Evolutionary conservation across 2,329 filamentous ascomycete species (phyloP), one percentile per base, ranked within the genome.

Genomic region (Botrytis elliptica): DNA sequence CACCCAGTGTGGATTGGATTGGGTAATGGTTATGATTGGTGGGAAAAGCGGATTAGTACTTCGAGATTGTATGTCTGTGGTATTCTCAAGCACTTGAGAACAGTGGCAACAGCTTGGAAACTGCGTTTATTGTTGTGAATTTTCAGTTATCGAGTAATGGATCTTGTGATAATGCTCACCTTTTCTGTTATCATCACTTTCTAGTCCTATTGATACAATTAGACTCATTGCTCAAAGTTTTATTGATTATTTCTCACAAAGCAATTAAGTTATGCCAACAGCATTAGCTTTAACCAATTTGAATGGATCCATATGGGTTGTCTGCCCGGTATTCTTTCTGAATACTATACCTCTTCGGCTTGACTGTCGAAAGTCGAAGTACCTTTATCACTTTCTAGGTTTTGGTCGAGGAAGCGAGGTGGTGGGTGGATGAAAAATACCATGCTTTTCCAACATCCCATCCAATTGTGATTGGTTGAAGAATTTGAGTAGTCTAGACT

Each of bases 1-100:
- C 62, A 42, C 75, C 75, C 33, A 78, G 75, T 72, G 70, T 78
- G 22, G 78, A 78, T 71, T 79, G 76, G 76, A 78, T 78, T 74
- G 74, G 73, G 40, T 77, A 66, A 75, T 44, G n/a, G 52, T 8
- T 6, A 42, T 25, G 49, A 20, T 33, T 14, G n/a, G 29, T 25
- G 36, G 40, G 4, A 57, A 33, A 25, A 33, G 49, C 25, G 18
- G 25, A 57, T 57, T 12, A 25, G 5, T 5, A 25, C n/a, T 69
- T 33, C 16, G 18, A 57, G 20, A 42, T 40, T 42, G 18, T 5
- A 42, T 33, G 5, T 7, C 18, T 33, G 18, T 16, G n/a, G 33
- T 57, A 33, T 33, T 33, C 6, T 25, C 22, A 59, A 12, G 14
- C 12, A 18, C 7, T 42, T 33, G n/a, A 22, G 10, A 55, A 55